phyloP scores from a whole-genome alignment of 768 basidiomycete genomes.

The Leucocoprinus leucothites region DNA sequence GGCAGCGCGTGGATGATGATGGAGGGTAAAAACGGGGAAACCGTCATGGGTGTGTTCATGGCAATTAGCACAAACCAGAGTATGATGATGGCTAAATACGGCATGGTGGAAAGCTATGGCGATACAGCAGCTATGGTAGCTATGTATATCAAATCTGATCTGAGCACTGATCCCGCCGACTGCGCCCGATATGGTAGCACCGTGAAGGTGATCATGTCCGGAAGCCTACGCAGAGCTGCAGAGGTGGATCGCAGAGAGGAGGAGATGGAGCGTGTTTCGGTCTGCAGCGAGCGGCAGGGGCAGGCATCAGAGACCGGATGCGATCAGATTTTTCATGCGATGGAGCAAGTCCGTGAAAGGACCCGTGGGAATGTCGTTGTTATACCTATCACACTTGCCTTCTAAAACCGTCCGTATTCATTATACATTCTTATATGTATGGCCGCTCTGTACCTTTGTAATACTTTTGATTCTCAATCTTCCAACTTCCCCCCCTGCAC shows the following conservation, averaged over 20 bases:
- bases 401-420: slow-evolving; percentile 6
- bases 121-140: background rate
- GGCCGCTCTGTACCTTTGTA: slow-evolving; percentile 22
- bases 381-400: slow-evolving; percentile 12
- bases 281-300: background rate
- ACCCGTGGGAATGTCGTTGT: slow-evolving; percentile 12
- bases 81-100: slow-evolving; percentile 9
- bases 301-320: slow-evolving; percentile 4
- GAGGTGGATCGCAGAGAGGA: slow-evolving; percentile 1
- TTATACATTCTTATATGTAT: slow-evolving; percentile 21
- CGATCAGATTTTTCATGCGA: slow-evolving; percentile 7
- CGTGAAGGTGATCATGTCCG: background rate
- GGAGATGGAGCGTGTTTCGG: background rate
- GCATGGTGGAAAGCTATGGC: slow-evolving; percentile 1
- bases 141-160: slow-evolving; percentile 6
- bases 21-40: slow-evolving; percentile 4
- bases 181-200: slow-evolving; percentile 3
- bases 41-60: slow-evolving; percentile 10
- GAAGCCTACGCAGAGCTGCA: background rate
- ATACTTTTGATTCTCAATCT: slow-evolving; percentile 21
- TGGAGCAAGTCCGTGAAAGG: slow-evolving; percentile 6
- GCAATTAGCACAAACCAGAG: slow-evolving; percentile 6
- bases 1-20: slow-evolving; percentile 4
- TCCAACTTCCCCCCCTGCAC: slow-evolving; percentile 16
- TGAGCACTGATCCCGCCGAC: background rate